phyloP scores from a whole-genome alignment of 2,329 filamentous ascomycete species.

The Phyllosticta citriasiana region DNA sequence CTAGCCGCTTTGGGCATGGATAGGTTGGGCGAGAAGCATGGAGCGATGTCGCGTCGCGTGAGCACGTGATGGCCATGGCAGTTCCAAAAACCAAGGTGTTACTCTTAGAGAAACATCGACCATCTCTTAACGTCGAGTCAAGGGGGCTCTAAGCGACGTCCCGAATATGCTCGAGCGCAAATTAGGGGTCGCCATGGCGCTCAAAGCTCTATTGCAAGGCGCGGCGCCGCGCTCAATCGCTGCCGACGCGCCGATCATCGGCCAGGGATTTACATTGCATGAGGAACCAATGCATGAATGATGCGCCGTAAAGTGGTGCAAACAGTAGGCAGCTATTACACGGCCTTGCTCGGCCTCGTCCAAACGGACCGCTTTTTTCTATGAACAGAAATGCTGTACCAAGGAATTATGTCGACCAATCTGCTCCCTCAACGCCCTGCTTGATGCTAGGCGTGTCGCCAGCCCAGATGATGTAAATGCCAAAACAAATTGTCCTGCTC shows the following conservation, averaged over 20 bases:
- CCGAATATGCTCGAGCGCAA: not conserved
- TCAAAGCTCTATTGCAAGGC: not conserved
- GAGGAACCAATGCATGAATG: not conserved
- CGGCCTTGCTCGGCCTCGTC: not conserved
- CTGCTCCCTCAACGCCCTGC: not conserved
- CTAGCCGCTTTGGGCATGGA: not conserved
- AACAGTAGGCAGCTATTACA: not conserved
- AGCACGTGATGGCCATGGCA: constrained; percentile 1
- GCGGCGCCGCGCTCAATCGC: not conserved
- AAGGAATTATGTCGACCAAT: not conserved
- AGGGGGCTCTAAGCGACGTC: not conserved
- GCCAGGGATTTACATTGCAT: not conserved
- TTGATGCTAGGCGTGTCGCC: not conserved
- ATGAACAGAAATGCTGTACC: not conserved
- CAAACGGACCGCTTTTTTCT: not conserved
- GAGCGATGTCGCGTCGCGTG: not conserved
- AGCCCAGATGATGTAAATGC: not conserved
- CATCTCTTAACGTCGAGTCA: not conserved
- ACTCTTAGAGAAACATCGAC: not conserved
- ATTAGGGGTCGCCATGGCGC: not conserved
- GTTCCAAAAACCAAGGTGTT: not conserved
- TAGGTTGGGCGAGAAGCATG: too few relatives aligned
- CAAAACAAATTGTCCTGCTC: not conserved
- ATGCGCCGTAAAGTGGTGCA: not conserved
- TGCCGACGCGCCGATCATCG: not conserved